A percentile compares a stretch with the other conserved stretches of the same genome.
Conservation (phyloP, 192 early-diverging fungal species). For the Chytriomyces sp. region DNA sequence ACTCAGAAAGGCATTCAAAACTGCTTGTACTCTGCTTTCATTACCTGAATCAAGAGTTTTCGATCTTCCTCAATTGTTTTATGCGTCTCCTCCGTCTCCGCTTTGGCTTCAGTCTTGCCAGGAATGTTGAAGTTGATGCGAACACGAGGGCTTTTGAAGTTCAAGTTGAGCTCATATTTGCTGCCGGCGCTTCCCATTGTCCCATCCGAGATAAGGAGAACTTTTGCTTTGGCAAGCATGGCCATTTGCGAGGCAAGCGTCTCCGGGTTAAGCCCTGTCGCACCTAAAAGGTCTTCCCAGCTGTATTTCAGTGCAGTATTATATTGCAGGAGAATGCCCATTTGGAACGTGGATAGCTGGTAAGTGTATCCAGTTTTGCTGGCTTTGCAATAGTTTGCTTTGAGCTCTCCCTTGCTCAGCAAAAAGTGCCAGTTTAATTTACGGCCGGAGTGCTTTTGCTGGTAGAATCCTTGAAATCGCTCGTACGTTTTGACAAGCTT, state of each 20-base stretch:
- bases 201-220: slow-evolving; percentile 63
- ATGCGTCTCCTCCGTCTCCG: slow-evolving; percentile 90
- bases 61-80: slow-evolving; percentile 91
- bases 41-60: slow-evolving; percentile 87
- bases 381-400: slow-evolving; percentile 82
- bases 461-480: slow-evolving; percentile 85
- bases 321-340: slow-evolving; percentile 92
- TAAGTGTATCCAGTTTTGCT: slow-evolving; percentile 79
- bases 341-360: slow-evolving; percentile 88
- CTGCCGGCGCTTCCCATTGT: slow-evolving; percentile 52
- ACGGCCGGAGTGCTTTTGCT: slow-evolving; percentile 84
- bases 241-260: slow-evolving; percentile 71
- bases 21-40: background rate
- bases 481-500: slow-evolving; percentile 83
- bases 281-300: slow-evolving; percentile 73
- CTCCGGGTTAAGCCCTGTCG: slow-evolving; percentile 75
- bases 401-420: slow-evolving; percentile 88
- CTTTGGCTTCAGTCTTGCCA: slow-evolving; percentile 88
- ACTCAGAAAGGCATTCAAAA: slow-evolving; percentile 11
- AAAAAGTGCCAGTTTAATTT: slow-evolving; percentile 96
- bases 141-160: slow-evolving; percentile 80
- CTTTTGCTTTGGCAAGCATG: slow-evolving; percentile 83
- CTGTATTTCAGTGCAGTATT: slow-evolving; percentile 79
- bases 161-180: slow-evolving; percentile 78
- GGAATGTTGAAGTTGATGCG: slow-evolving; percentile 86